Evolutionary conservation across 2,329 filamentous ascomycete species (phyloP), one percentile per base, ranked within the genome.

Genomic region (Zymoseptoria passerinii): DNA sequence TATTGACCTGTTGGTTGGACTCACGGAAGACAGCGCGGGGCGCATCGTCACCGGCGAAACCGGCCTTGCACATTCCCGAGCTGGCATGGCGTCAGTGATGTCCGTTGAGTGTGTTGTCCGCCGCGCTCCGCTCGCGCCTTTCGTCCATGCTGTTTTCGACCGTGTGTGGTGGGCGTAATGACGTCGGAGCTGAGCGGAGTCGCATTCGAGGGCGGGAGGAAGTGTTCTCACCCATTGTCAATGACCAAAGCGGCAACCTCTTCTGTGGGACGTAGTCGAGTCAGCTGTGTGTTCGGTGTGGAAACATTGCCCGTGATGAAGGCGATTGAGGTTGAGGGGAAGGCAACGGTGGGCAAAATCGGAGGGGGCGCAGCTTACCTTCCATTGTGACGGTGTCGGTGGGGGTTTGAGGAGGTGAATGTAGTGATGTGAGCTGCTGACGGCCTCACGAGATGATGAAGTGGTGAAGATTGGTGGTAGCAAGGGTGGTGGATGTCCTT

Each of bases 11-110:
- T 55, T 65, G 68, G 66, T 68, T 64, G 68, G 63, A 92, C 92
- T 96, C 89, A 97, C 92, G 94, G 87, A 99, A 99, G 78, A 99
- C 94, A 82, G 94, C 94, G 86, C 94, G 88, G 78, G 94, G 94
- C 82, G 94, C 94, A 89, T 99, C 94, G 77, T 99, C 94, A 91
- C 94, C 94, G 84, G 94, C 94, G 83, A 99, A 99, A 92, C 94
- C 94, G 88, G 94, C 94, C 86, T 99, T 99, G 84, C 94, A 99
- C 94, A 99, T 97, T 87, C 94, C 94, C 81, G 94, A 97, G 88
- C 92, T 97, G 78, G 57, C 62, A 67, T 60, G 55, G 20, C 56
- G 66, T 70, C 68, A 71, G 67, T 60, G 52, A 58, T 48, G 23
- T 27, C 28, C 50, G 8, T n/a, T 52, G 50, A 6, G 6, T 28